These are phyloP conservation scores for Phialemoniopsis sp. DNA, from an alignment of 2,329 filamentous ascomycete genomes.

Conservation along the genomic window DNA sequence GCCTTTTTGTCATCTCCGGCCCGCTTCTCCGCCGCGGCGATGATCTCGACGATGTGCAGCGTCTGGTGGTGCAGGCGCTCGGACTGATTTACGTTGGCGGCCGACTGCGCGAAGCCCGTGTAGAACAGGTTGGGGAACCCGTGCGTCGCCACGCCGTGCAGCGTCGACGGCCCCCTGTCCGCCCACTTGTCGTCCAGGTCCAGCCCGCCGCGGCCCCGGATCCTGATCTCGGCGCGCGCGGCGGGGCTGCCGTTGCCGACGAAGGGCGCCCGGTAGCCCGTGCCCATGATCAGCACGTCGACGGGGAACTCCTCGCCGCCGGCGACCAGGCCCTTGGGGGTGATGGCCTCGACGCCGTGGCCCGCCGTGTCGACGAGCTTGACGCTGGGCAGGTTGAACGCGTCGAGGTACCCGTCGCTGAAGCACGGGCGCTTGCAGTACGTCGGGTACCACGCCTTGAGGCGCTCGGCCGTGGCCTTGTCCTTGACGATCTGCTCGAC, in stretches of 20 bases:
- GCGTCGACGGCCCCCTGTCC: constrained; percentile 1
- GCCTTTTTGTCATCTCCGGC: neutral
- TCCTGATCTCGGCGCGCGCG: constrained; percentile 2
- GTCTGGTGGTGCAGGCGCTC: constrained; percentile 32
- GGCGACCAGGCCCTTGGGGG: constrained; percentile 39
- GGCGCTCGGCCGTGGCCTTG: constrained; percentile 39
- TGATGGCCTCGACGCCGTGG: constrained; percentile 42
- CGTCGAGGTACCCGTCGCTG: constrained; percentile 52
- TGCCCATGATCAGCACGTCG: constrained; percentile 26
- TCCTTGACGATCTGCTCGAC: constrained; percentile 50
- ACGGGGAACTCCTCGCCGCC: constrained; percentile 41
- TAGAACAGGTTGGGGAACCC: constrained; percentile 16
- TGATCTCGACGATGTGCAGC: constrained; percentile 9
- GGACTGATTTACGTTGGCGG: constrained; percentile 4
- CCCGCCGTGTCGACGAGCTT: constrained; percentile 56
- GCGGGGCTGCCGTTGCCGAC: constrained; percentile 9
- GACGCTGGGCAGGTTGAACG: constrained; percentile 57
- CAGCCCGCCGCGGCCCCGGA: constrained; percentile 8
- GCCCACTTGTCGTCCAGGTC: constrained; percentile 12
- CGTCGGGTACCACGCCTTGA: constrained; percentile 56
- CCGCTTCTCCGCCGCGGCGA: constrained; percentile 1
- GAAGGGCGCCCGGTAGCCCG: constrained; percentile 27
- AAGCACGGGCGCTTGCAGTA: constrained; percentile 64
- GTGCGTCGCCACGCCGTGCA: constrained; percentile 10
- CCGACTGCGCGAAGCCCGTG: constrained; percentile 5